Base-by-base conservation (phyloP, 768 basidiomycete species). In the Russula griseocarnosa region DNA sequence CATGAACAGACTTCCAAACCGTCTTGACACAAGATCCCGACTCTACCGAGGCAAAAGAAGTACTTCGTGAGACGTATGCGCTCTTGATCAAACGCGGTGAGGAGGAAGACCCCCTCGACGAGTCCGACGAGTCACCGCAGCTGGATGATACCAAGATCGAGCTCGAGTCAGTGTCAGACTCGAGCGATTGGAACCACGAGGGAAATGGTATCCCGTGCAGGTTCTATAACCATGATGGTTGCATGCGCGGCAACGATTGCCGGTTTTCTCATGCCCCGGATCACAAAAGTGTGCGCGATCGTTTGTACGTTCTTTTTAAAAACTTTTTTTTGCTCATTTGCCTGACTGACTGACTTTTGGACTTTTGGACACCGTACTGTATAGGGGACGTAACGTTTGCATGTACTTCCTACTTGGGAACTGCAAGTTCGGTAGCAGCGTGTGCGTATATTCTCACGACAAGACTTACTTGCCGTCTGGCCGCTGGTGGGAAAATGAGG, bases 181-280 rank as follows among this genome's bases (percentile, higher is more conserved):
- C 81, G 13, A 83, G 81, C 56, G 84, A 85, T 66, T 83, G 76
- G 63, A 73, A 75, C 44, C 83, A 84, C 62, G 69, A 69, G 1
- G 84, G 83, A 5, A 84, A 82, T 55, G 78, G 78, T 3, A 74
- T 78, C 3, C 79, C 83, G 0, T 86, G 84, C 70, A 76, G 79
- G 51, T 82, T 81, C 69, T 83, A 85, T 69, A 86, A 86, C 60
- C 82, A 80, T 62, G 74, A 76, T 20, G 81, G 81, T 0, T 85
- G 84, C 68, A 70, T 62, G 11, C 73, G 76, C 3, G 81, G 83
- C 0, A 56, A 22, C 9, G 60, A 66, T 2, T 86, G 84, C 67
- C 62, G 62, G 20, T 84, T 75, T 71, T 82, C 78, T 22, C 83
- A 86, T 69, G 80, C 82, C 0, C 83, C 83, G 0, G 83, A 85